Percentiles rank a stretch among this genome's conserved stretches.
Evolutionary conservation across 148 eudicot species (phyloP).

Genomic region (Spergularia marina): DNA sequence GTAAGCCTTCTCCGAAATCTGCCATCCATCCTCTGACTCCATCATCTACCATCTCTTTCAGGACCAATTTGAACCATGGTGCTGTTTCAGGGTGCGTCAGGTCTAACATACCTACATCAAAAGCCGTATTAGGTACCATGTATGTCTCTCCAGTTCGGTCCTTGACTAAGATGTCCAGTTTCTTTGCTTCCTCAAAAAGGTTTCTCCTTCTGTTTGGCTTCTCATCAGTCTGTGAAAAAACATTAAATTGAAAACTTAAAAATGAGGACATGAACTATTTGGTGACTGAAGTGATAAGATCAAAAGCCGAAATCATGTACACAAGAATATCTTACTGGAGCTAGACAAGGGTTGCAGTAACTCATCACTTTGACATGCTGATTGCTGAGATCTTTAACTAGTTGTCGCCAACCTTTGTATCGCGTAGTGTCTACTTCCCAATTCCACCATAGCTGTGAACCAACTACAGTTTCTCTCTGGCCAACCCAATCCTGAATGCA

Average conservation of each 20-base stretch:
- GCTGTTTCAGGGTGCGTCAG: constrained; percentile 78
- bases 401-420: constrained; percentile 74
- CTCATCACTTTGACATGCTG: constrained; percentile 83
- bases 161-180: constrained; percentile 77
- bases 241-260: not conserved
- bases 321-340: constrained; percentile 56
- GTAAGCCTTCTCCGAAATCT: constrained; percentile 97
- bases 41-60: constrained; percentile 82
- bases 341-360: constrained; percentile 95
- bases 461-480: constrained; percentile 82
- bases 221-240: constrained; percentile 53
- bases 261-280: not conserved
- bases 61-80: constrained; percentile 79
- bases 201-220: constrained; percentile 65
- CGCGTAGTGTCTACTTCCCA: constrained; percentile 89
- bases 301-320: not conserved
- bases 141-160: constrained; percentile 72
- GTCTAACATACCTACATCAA: constrained; percentile 98
- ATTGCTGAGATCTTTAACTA: constrained; percentile 57
- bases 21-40: constrained; percentile 99
- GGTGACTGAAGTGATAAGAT: not conserved
- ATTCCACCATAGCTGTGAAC: constrained; percentile 99
- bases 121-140: constrained; percentile 97
- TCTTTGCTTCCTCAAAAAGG: constrained; percentile 82
- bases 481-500: constrained; percentile 88